phyloP scores from a whole-genome alignment of 2,329 filamentous ascomycete species.

The Exophiala mesophila region DNA sequence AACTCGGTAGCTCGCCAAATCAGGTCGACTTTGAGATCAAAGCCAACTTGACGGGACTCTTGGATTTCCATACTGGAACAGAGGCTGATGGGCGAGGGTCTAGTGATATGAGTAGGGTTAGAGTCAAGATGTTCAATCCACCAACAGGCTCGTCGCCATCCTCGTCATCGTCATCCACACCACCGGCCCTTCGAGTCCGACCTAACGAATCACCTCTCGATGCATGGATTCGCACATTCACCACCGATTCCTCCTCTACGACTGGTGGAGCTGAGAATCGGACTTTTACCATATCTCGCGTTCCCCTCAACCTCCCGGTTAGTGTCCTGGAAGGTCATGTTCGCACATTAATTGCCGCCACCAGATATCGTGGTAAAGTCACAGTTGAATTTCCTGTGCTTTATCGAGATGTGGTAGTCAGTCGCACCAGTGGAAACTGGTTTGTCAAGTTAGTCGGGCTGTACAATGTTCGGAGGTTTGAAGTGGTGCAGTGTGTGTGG shows the following conservation, averaged over 20 bases:
- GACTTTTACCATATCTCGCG: conserved; percentile 17
- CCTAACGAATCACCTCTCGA: conserved; percentile 13
- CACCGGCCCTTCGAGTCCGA: conserved; percentile 1
- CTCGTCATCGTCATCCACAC: conserved; percentile 1
- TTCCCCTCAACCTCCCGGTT: conserved; percentile 13
- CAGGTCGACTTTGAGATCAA: conserved; percentile 28
- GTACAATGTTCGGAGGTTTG: conserved; percentile 26
- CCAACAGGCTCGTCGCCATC: conserved; percentile 10
- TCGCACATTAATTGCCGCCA: conserved; percentile 27
- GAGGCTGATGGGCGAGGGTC: background rate
- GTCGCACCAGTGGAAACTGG: conserved; percentile 25
- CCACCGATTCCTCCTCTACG: conserved; percentile 3
- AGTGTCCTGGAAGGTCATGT: conserved; percentile 27
- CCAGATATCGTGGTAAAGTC: conserved; percentile 27
- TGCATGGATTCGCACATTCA: conserved; percentile 14
- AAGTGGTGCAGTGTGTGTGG: conserved; percentile 27
- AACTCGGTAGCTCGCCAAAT: conserved; percentile 4
- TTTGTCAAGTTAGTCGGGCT: conserved; percentile 25
- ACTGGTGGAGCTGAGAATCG: conserved; percentile 1
- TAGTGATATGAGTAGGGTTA: conserved; percentile 11
- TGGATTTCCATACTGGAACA: conserved; percentile 18
- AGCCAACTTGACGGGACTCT: conserved; percentile 27
- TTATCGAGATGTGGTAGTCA: conserved; percentile 22
- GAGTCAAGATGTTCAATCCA: conserved; percentile 18
- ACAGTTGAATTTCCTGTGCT: conserved; percentile 26